Conservation (phyloP, 1,284 basidiomycete species). For the Pseudozyma thailandica region DNA sequence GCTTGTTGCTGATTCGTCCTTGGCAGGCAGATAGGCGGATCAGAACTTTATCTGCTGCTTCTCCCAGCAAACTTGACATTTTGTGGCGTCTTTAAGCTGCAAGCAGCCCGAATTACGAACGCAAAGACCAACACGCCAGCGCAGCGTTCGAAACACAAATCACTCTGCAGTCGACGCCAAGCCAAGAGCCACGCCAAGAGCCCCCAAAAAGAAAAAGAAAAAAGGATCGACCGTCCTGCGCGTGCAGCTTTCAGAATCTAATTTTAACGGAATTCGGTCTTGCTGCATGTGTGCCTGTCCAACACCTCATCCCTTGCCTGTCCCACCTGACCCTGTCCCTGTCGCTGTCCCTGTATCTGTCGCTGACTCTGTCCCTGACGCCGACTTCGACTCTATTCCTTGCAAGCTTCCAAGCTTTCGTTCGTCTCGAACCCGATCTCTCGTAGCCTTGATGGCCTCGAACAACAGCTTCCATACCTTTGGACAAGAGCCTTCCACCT, state of each 20-base stretch:
- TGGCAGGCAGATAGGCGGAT: too few relatives aligned
- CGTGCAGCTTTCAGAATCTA: too few relatives aligned
- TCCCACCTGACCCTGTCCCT: neutral
- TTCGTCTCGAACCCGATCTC: neutral
- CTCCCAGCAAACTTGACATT: too few relatives aligned
- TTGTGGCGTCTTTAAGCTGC: too few relatives aligned
- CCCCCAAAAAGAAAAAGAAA: too few relatives aligned
- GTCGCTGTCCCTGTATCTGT: neutral
- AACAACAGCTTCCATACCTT: conserved; percentile 8
- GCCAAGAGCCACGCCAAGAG: neutral
- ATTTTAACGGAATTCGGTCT: too few relatives aligned
- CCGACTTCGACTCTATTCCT: neutral
- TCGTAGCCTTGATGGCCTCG: conserved; percentile 39
- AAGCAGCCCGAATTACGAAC: too few relatives aligned
- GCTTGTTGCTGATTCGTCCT: too few relatives aligned
- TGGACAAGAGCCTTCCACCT: conserved; percentile 25
- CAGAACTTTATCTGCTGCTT: too few relatives aligned
- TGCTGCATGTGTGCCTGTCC: neutral
- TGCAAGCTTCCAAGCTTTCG: too few relatives aligned
- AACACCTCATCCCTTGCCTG: neutral
- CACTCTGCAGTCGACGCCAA: neutral
- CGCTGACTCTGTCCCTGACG: neutral
- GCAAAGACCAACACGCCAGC: too few relatives aligned
- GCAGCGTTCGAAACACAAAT: neutral
- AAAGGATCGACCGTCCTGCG: too few relatives aligned